Evolutionary conservation across 2,329 filamentous ascomycete species (phyloP).

Genomic region (Colletotrichum costaricense): DNA sequence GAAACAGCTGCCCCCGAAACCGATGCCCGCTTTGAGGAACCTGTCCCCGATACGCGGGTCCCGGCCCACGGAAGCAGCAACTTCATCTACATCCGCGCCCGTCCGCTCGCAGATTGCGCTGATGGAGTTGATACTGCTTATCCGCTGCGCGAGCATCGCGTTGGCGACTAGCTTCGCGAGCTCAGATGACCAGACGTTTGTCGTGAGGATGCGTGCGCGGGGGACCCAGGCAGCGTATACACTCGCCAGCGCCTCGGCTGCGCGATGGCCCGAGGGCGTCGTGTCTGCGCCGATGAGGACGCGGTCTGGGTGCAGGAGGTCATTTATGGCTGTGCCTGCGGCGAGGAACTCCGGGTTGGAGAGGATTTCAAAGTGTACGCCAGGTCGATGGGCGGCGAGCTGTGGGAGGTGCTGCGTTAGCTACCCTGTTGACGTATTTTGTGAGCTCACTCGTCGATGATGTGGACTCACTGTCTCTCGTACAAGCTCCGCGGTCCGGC

Average conservation of each 20-base stretch:
- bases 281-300: constrained; percentile 78
- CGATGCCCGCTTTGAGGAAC: constrained; percentile 79
- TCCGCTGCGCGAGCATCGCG: constrained; percentile 82
- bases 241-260: constrained; percentile 71
- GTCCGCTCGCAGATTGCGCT: constrained; percentile 81
- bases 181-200: constrained; percentile 82
- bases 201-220: constrained; percentile 73
- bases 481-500: constrained; percentile 77
- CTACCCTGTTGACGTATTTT: too few species aligned
- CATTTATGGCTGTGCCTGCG: constrained; percentile 79
- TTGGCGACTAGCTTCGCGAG: constrained; percentile 84
- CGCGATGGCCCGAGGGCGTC: constrained; percentile 68
- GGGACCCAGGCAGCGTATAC: constrained; percentile 81
- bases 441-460: too few species aligned
- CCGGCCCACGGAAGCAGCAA: constrained; percentile 73
- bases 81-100: constrained; percentile 79
- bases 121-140: constrained; percentile 84
- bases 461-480: constrained; percentile 68
- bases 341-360: constrained; percentile 87
- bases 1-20: constrained; percentile 86
- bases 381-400: constrained; percentile 69
- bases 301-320: constrained; percentile 77
- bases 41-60: constrained; percentile 78
- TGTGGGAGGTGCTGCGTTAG: constrained; percentile 39
- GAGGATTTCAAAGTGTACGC: constrained; percentile 77